Conservation (phyloP, 495 filamentous ascomycete genomes). For the Penicillium daleae region DNA sequence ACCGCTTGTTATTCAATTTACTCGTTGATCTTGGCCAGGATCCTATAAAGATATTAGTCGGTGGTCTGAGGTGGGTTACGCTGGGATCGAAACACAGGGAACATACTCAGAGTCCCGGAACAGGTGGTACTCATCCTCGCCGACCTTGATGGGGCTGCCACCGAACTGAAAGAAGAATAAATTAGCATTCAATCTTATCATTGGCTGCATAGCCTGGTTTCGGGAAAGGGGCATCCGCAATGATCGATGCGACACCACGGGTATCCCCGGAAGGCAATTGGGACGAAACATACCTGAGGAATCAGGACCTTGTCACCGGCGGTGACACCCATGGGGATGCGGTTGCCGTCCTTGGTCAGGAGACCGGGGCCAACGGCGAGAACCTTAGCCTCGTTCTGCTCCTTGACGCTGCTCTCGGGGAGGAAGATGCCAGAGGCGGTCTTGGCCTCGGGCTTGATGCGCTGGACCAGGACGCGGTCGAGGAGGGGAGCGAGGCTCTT, state of each 20-base stretch:
- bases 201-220: not conserved
- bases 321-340: conserved; percentile 76
- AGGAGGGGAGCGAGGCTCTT: conserved; percentile 94
- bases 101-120: conserved; percentile 97
- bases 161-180: conserved; percentile 69
- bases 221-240: not conserved
- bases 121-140: conserved; percentile 92
- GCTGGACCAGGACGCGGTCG: conserved; percentile 98
- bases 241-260: conserved; percentile 5
- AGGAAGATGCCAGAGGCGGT: conserved; percentile 96
- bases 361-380: conserved; percentile 91
- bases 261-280: conserved; percentile 8
- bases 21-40: conserved; percentile 90
- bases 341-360: conserved; percentile 84
- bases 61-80: conserved; percentile 28
- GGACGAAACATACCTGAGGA: conserved; percentile 73
- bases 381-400: conserved; percentile 95
- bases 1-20: conserved; percentile 44
- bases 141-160: conserved; percentile 94
- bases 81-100: not conserved
- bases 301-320: conserved; percentile 93
- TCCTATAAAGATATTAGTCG: conserved; percentile 43
- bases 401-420: conserved; percentile 95
- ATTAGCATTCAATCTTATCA: conserved; percentile 10
- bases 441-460: conserved; percentile 95